Evolutionary conservation across 225 moss, liverwort and hornwort genomes (phyloP).

Genomic region (Ulota crispa): DNA sequence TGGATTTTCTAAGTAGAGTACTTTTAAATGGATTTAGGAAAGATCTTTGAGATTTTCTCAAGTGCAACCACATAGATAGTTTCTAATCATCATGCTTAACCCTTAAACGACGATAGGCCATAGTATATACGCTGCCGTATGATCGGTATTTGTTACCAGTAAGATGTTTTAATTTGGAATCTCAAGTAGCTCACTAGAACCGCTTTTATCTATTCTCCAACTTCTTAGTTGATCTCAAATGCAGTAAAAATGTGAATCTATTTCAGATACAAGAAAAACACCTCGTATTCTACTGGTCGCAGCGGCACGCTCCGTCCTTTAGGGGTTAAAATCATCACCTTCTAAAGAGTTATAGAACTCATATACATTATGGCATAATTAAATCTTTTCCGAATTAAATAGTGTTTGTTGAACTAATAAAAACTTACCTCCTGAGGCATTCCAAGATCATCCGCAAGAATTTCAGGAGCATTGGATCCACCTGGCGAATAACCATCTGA

Average conservation of each 20-base stretch:
- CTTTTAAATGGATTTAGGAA: neutral
- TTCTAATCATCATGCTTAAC: neutral
- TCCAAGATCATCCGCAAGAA: conserved; percentile 40
- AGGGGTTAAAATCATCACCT: neutral
- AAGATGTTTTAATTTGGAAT: no score
- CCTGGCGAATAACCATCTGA: conserved; percentile 85
- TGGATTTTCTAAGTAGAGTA: neutral
- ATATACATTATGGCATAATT: neutral
- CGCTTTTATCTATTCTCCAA: no score
- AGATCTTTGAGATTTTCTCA: neutral
- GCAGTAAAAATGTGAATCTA: no score
- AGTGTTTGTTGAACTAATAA: neutral
- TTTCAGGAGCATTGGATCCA: conserved; percentile 68
- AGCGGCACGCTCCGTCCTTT: no score
- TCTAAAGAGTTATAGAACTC: neutral
- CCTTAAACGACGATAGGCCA: no score
- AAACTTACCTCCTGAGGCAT: conserved; percentile 53
- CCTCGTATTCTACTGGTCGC: no score
- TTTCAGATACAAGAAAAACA: no score
- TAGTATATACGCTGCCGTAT: no score
- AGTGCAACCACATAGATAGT: neutral
- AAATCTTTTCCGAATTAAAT: neutral
- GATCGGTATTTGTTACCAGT: no score
- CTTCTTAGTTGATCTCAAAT: no score
- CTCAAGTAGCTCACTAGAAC: no score